Evolutionary conservation across 495 filamentous ascomycete species (phyloP).

Genomic region (Friedmanniomyces simplex): DNA sequence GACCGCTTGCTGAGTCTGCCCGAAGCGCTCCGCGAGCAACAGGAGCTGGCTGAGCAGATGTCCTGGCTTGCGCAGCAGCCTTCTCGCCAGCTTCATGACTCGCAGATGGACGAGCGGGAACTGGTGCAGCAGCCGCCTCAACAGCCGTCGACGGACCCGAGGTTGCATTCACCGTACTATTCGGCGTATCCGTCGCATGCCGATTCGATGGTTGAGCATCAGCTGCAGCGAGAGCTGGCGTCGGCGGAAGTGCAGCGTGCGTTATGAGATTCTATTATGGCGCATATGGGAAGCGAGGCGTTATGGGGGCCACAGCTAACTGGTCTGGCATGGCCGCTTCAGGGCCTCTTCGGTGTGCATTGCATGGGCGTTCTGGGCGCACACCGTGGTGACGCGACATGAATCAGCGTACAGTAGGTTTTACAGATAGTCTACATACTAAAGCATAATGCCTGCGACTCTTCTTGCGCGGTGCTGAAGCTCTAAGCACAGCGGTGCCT

Average conservation of each 20-base stretch:
- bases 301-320: neutral
- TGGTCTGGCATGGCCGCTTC: no score
- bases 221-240: conserved; percentile 1
- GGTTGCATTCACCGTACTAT: neutral
- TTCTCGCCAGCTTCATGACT: neutral
- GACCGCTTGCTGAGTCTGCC: neutral
- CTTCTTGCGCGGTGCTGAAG: no score
- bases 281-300: neutral
- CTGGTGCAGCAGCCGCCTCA: neutral
- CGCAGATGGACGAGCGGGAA: neutral
- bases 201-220: neutral
- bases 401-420: no score
- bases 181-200: neutral
- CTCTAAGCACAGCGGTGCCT: no score
- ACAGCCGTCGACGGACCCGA: neutral
- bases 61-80: neutral
- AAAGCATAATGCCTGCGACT: no score
- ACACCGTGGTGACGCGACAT: no score
- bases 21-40: neutral
- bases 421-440: no score
- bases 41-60: neutral
- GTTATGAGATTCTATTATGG: neutral
- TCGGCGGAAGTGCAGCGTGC: neutral
- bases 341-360: no score
- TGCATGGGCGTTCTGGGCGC: no score